Base-by-base conservation (phyloP, 169 alveolate genomes). In the Plasmodium yoelii region DNA sequence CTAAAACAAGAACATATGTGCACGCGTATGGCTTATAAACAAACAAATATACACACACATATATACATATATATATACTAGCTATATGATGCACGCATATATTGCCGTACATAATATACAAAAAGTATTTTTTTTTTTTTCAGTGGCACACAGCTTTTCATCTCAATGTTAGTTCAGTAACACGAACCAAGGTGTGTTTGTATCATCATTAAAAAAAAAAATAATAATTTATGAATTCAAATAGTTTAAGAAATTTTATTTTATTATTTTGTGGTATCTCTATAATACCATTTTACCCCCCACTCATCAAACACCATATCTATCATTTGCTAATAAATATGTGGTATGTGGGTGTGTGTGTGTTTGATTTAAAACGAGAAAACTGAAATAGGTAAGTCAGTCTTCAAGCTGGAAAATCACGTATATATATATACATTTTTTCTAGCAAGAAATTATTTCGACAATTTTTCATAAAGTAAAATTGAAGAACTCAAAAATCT, bases 331-430 rank as follows among this genome's bases (percentile, higher is more conserved):
- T 34, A n/a, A n/a, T n/a, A n/a, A n/a, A n/a, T n/a, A n/a, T 34
- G 42, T 34, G 42, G 4, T 34, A 34, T 34, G 42, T 7, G 7
- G 2, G 42, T 34, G 13, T 2, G 7, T 22, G 10, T 63, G 22
- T 73, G 87, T 73, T 24, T 22, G 90, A 80, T 80, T 42, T 8
- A 19, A 80, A 47, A 80, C 90, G 90, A 80, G 75, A 80, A 80
- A 53, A 9, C 24, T 34, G 82, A 56, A n/a, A 51, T 80, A 10
- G 15, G 24, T 0, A 18, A 6, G 13, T 56, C 80, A 59, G 53
- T 18, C 26, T 65, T 65, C 90, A 64, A 80, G 90, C 90, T 80
- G 90, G 90, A 80, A 53, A 80, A 80, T 80, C 90, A 55, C 19
- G 9, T 18, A 28, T 39, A 39, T 12, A 15, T 26, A 22, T 64